A percentile compares a stretch with the other conserved stretches of the same genome.
Conservation (phyloP, 2,329 filamentous ascomycete genomes). For the Aureobasidium sp. region DNA sequence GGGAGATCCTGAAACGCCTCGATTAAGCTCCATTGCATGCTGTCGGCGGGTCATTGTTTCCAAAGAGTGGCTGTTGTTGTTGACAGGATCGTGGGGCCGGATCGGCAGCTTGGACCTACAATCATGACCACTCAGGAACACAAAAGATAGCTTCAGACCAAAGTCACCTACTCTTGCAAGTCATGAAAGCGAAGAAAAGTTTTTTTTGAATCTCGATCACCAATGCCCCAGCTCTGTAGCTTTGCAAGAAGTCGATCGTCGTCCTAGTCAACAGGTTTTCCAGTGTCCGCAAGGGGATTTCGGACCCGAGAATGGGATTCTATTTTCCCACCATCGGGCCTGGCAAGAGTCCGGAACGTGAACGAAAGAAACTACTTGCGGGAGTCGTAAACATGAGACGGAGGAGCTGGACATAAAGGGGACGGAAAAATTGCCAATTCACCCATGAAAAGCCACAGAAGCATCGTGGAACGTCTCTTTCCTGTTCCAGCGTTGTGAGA, state of each 20-base stretch:
- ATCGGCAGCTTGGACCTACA: conserved; percentile 10
- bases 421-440: not conserved
- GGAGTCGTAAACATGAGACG: conserved; percentile 1
- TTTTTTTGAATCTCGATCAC: not conserved
- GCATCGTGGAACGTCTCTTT: conserved; percentile 2
- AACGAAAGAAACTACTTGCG: not conserved
- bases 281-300: not conserved
- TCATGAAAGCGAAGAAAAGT: not conserved
- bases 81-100: conserved; percentile 15
- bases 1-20: conserved; percentile 13
- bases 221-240: not conserved
- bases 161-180: not conserved
- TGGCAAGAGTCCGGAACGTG: not conserved
- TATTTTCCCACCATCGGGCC: not conserved
- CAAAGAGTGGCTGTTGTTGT: not conserved
- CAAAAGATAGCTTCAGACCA: not conserved
- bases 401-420: not conserved
- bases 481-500: not conserved
- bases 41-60: conserved; percentile 9
- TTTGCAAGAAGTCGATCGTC: not conserved
- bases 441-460: not conserved
- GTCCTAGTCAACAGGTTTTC: too few species aligned
- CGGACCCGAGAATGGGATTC: not conserved
- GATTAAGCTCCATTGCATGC: conserved; percentile 10
- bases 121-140: not conserved